Evolutionary conservation across 345 rosid genomes (phyloP).

Genomic region (Balakata baccata): DNA sequence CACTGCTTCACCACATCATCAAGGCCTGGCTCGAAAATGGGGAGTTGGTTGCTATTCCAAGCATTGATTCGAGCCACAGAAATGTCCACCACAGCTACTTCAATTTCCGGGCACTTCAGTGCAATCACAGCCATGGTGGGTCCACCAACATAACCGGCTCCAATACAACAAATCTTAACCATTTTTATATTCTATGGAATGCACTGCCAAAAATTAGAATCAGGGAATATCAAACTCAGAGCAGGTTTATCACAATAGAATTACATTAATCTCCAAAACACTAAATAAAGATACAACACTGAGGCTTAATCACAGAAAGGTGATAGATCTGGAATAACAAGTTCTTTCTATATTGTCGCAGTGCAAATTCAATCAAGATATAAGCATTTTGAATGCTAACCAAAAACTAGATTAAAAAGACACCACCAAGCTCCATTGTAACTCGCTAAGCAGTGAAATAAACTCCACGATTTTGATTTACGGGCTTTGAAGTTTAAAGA

Average conservation of each 20-base stretch:
- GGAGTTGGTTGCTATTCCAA: conserved; percentile 31
- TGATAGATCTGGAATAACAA: background rate
- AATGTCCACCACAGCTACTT: conserved; percentile 32
- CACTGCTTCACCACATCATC: conserved; percentile 29
- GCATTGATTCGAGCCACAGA: conserved; percentile 26
- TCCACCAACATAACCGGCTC: conserved; percentile 36
- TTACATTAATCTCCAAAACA: background rate
- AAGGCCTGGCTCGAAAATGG: conserved; percentile 31
- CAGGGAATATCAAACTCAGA: background rate
- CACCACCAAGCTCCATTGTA: background rate
- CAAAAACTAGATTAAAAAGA: background rate
- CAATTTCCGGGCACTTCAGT: conserved; percentile 28
- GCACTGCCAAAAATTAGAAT: conserved; percentile 2
- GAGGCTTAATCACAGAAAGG: background rate
- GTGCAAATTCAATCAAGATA: background rate
- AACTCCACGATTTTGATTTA: background rate
- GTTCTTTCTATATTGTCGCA: background rate
- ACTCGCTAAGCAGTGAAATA: background rate
- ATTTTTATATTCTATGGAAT: conserved; percentile 7
- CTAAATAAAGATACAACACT: background rate
- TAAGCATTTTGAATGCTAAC: background rate
- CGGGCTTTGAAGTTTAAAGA: background rate
- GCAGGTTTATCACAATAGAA: background rate
- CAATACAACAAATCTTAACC: conserved; percentile 39
- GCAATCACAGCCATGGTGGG: conserved; percentile 39